A percentile compares a stretch with the other conserved stretches of the same genome.
These are phyloP conservation scores for Phytophthora pluvialis DNA, from an alignment of 352 stramenopile genomes.

Conservation along the genomic window DNA sequence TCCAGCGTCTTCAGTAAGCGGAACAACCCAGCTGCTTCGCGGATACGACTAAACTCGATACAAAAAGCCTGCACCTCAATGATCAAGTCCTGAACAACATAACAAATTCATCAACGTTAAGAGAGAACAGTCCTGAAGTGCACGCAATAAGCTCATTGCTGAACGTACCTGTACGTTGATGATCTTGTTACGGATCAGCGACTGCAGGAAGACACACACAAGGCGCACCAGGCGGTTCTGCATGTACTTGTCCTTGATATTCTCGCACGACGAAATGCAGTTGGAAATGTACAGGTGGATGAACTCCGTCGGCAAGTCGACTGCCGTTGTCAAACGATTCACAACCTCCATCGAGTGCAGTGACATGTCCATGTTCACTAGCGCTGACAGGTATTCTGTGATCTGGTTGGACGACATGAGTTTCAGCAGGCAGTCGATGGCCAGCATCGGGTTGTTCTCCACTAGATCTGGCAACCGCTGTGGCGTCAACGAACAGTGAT, in stretches of 20 bases:
- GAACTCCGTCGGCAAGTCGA: slow-evolving; percentile 96
- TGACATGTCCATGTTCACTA: slow-evolving; percentile 99
- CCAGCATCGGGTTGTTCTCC: slow-evolving; percentile 98
- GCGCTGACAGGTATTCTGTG: slow-evolving; percentile 96
- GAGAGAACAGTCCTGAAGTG: not conserved
- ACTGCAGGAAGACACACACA: slow-evolving; percentile 99
- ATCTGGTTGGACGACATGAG: slow-evolving; percentile 91
- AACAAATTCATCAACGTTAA: slow-evolving; percentile 30
- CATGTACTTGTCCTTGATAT: slow-evolving; percentile 99
- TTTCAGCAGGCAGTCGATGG: slow-evolving; percentile 96
- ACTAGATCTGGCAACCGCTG: slow-evolving; percentile 96
- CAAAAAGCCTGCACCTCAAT: slow-evolving; percentile 99
- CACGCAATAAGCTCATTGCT: not conserved
- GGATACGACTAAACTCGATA: slow-evolving; percentile 98
- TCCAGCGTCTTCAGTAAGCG: slow-evolving; percentile 97
- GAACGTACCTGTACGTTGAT: slow-evolving; percentile 95
- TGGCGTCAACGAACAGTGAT: slow-evolving; percentile 93
- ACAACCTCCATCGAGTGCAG: slow-evolving; percentile 99
- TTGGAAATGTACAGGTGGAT: slow-evolving; percentile 99
- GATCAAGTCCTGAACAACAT: slow-evolving; percentile 92
- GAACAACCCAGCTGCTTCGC: slow-evolving; percentile 96
- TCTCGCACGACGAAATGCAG: slow-evolving; percentile 98
- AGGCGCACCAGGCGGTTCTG: slow-evolving; percentile 97
- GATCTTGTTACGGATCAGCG: slow-evolving; percentile 98
- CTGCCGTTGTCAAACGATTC: slow-evolving; percentile 93